Evolutionary conservation across 2,329 filamentous ascomycete species (phyloP), one percentile per base, ranked within the genome.

Genomic region (Mycosphaerelloides madeirae): DNA sequence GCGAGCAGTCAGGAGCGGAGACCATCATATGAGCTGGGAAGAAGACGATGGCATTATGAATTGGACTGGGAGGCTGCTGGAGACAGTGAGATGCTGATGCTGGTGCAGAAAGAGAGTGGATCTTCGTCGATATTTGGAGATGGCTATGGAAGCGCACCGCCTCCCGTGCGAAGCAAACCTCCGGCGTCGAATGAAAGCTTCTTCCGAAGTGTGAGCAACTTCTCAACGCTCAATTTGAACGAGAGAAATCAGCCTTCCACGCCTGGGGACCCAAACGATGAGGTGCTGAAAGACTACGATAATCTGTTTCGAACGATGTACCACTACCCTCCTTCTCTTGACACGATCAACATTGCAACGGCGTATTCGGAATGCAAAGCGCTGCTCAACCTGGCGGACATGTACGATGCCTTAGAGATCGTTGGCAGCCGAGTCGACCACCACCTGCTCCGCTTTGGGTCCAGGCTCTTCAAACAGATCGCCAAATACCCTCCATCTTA

Each of bases 291-390:
- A 56, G 87, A 96, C 69, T 96, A 97, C 67, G 89, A 95, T 65
- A 96, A 96, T 65, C 77, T 97, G 16, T 94, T 97, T 65, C 86
- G 90, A 58, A 85, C 93, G 50, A 95, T 96, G 73, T 97, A 97
- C 75, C 95, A 96, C 66, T 87, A 94, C 64, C 73, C 88, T 0
- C 91, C 91, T 0, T 63, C 81, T 0, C 77, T 97, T 25, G 90
- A 95, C 67, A 78, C 80, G 19, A 77, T 93, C 65, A 95, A 93
- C 65, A 95, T 97, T 53, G 88, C 89, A 42, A 85, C 89, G 49
- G 89, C 90, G 18, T 96, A 96, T 62, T 83, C 93, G 33, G 88
- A 96, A 67, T 95, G 88, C 77, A 95, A 96, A 68, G 85, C 87
- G 11, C 78, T 97, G 2, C 78, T 97, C 31, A 80, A 81, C 11